phyloP scores from a whole-genome alignment of 768 basidiomycete species.

The Serendipita sp. region DNA sequence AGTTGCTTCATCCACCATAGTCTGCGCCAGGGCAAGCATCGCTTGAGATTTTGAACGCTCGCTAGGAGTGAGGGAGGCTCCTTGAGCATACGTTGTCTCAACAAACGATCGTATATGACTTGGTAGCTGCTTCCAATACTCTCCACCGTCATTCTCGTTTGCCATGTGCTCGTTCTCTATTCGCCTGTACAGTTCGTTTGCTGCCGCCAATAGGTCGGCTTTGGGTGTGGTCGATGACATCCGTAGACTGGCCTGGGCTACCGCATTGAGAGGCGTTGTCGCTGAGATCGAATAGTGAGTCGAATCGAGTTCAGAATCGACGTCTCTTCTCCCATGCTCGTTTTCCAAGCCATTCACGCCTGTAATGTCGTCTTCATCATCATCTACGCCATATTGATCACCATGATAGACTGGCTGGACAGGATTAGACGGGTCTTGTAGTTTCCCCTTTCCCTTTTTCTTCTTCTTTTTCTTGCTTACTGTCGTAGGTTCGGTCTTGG shows the following conservation, averaged over 20 bases:
- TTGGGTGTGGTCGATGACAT: slow-evolving; percentile 27
- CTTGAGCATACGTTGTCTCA: slow-evolving; percentile 25
- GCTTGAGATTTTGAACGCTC: slow-evolving; percentile 35
- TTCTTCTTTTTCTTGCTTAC: slow-evolving; percentile 22
- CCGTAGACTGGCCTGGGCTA: neutral
- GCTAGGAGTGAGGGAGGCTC: slow-evolving; percentile 17
- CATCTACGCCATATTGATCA: slow-evolving; percentile 14
- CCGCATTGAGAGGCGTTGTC: slow-evolving; percentile 20
- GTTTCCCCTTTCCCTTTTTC: slow-evolving; percentile 34
- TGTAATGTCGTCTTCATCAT: slow-evolving; percentile 20
- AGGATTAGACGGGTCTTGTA: slow-evolving; percentile 15
- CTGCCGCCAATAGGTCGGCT: slow-evolving; percentile 43
- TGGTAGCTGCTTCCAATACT: slow-evolving; percentile 56
- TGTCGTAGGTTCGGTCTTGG: slow-evolving; percentile 8
- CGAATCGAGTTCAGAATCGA: slow-evolving; percentile 30
- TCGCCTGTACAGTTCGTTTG: slow-evolving; percentile 45
- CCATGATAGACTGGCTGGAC: slow-evolving; percentile 9
- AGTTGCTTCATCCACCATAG: slow-evolving; percentile 31
- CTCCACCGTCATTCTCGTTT: slow-evolving; percentile 32
- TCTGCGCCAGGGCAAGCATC: slow-evolving; percentile 55
- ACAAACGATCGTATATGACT: slow-evolving; percentile 56
- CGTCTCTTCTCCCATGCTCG: neutral
- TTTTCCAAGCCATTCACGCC: slow-evolving; percentile 17
- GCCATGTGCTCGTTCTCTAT: slow-evolving; percentile 31
- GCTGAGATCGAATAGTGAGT: slow-evolving; percentile 28